Conservation (phyloP, 2,329 filamentous ascomycete species). For the Hypoxylon sp. region DNA sequence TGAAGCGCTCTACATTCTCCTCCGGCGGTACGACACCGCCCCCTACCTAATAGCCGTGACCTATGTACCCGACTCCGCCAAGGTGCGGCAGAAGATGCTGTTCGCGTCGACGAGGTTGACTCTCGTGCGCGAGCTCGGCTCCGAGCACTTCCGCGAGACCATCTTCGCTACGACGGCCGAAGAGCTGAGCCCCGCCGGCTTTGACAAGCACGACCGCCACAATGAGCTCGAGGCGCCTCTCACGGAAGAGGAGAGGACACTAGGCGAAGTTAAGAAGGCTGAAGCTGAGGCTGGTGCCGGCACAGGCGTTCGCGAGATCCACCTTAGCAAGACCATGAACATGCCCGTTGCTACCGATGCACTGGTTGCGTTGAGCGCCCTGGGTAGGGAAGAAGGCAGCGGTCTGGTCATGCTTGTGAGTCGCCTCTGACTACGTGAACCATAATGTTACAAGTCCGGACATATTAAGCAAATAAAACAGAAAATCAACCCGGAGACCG, state of each 20-base stretch:
- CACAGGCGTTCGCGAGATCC: slow-evolving; percentile 70
- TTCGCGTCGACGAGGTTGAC: slow-evolving; percentile 83
- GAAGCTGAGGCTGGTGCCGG: slow-evolving; percentile 81
- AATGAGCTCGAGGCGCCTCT: slow-evolving; percentile 74
- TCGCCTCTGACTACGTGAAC: slow-evolving; percentile 41
- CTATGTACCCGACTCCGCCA: slow-evolving; percentile 82
- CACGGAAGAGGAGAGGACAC: slow-evolving; percentile 80
- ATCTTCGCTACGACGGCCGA: slow-evolving; percentile 77
- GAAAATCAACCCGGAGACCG: slow-evolving; percentile 79
- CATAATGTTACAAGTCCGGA: too few species aligned
- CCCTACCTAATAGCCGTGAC: slow-evolving; percentile 77
- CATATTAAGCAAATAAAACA: slow-evolving; percentile 51
- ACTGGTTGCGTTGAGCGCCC: slow-evolving; percentile 69
- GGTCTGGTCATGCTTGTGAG: slow-evolving; percentile 75
- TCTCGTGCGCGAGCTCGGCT: slow-evolving; percentile 79
- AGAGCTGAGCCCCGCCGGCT: slow-evolving; percentile 77
- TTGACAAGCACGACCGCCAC: slow-evolving; percentile 79
- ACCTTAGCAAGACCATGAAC: slow-evolving; percentile 67
- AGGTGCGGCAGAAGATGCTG: slow-evolving; percentile 87
- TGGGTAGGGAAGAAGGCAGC: slow-evolving; percentile 65
- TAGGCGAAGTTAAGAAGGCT: slow-evolving; percentile 79
- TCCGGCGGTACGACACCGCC: slow-evolving; percentile 72
- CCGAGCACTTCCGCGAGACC: slow-evolving; percentile 81
- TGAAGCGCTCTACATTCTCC: slow-evolving; percentile 78
- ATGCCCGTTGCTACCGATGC: slow-evolving; percentile 74